Base-by-base conservation (phyloP, 352 stramenopile genomes). In the Phytophthora aleatoria region DNA sequence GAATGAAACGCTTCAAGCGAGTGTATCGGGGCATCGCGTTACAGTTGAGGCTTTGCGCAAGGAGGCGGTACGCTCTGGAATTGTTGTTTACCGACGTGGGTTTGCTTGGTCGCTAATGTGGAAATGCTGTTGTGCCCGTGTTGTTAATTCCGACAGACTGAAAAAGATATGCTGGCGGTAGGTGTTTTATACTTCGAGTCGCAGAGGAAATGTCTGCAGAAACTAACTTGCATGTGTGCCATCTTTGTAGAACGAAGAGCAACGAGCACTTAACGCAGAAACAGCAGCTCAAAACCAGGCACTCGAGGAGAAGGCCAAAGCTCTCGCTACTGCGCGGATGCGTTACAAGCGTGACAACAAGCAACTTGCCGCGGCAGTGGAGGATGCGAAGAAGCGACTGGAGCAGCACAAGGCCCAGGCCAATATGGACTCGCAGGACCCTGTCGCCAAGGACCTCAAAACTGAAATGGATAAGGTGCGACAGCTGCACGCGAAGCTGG, bases 311-410 rank as follows among this genome's bases (percentile, higher is more conserved):
- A 96, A 96, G 55, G 87, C 87, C 2, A 96, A 96, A 60, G 85
- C 87, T 15, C 71, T 96, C 42, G 85, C 84, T 45, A 94, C 87
- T 50, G 85, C 87, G n/a, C 84, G 87, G 8, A 90, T 96, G 77
- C 87, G 87, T 61, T 96, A 94, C 78, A 94, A 96, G 69, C 85
- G 86, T 35, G 87, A 96, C 70, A 96, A 96, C 57, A 94, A 94
- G 48, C 67, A 83, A 27, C 83, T 96, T 31, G 77, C 80, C 5
- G 70, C 71, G 3, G 85, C 85, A 11, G 78, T 96, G 2, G 85
- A 96, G 35, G 83, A 91, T 31, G 85, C 85, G 1, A 94, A 94
- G 67, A 90, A 94, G 57, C 81, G 86, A 3, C 63, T 96, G 5
- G 81, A 90, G 47, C 84, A 94, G 57, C 85, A 92, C 64, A 89